Evolutionary conservation across 345 rosid species (phyloP), one percentile per base, ranked within the genome.

Genomic region (Populus tremula): DNA sequence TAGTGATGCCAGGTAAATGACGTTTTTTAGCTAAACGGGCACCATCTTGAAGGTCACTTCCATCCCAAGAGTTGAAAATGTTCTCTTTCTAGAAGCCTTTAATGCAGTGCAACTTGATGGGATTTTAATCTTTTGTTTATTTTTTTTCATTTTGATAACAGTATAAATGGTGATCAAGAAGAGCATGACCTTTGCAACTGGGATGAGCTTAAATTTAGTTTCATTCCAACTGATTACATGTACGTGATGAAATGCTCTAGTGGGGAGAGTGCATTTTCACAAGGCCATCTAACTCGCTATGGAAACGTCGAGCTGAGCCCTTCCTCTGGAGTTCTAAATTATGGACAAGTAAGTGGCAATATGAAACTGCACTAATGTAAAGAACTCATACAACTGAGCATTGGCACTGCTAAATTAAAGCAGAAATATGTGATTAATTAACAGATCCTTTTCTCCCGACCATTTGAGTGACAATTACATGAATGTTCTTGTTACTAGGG

Each of bases 151-250:
- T 71, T 53, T 71, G 41, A 71, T 71, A 33, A 72, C 10, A 31
- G 50, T 61, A 76, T 72, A 8, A 29, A 71, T 50, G 69, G 54
- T 45, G 85, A 41, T 10, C 45, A 12, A 41, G 45, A 72, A 35
- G 80, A 54, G 75, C 70, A 53, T 70, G 79, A 82, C 11, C 69
- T 75, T 38, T 65, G 83, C 47, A 76, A 86, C 70, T 88, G 91
- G 91, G 86, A 86, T 35, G 68, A 76, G 33, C 78, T 88, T 36
- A 86, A 86, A 49, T 88, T 86, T 68, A 31, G 74, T 35, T 8
- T 79, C 27, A 81, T 53, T 11, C 81, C 82, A 47, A 85, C 86
- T 1, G 91, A 89, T 73, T 89, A 80, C 72, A 87, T 89, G 87
- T 85, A 81, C 67, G 74, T 81, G 12, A 85, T 79, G 87, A 87